These are phyloP conservation scores for Pleurotus pulmonarius DNA, from an alignment of 768 basidiomycete species.

Conservation along the genomic window DNA sequence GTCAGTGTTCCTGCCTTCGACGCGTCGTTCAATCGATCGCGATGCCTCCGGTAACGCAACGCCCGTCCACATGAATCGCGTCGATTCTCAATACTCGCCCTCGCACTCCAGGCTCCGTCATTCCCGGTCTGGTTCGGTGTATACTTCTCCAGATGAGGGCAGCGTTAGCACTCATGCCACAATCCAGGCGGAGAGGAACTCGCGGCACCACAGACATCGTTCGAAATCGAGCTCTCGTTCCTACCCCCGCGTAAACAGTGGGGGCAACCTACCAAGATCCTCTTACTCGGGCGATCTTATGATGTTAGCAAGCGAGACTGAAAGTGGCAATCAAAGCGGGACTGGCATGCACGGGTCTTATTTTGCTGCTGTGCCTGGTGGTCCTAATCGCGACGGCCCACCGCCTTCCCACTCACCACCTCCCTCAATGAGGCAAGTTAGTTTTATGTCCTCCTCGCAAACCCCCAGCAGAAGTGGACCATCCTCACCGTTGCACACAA, in stretches of 20 bases:
- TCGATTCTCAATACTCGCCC: not conserved
- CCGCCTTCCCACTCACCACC: not conserved
- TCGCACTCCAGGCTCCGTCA: not conserved
- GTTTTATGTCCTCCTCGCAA: not conserved
- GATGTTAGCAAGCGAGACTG: not conserved
- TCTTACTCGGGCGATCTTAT: not conserved
- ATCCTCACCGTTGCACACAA: constrained; percentile 5
- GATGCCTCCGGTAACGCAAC: not conserved
- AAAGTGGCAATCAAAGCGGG: not conserved
- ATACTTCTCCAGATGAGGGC: constrained; percentile 1
- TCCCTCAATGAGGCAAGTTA: constrained; percentile 1
- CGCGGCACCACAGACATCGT: not conserved
- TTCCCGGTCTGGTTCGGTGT: constrained; percentile 3
- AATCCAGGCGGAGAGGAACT: constrained; percentile 2
- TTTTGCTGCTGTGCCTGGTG: too few relatives aligned
- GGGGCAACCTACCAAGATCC: not conserved
- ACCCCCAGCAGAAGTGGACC: not conserved
- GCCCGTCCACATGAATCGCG: not conserved
- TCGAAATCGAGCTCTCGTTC: not conserved
- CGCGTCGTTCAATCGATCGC: constrained; percentile 10
- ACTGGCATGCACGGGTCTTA: too few relatives aligned
- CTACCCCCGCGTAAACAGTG: not conserved
- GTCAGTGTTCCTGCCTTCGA: constrained; percentile 31
- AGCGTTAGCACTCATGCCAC: not conserved
- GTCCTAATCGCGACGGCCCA: not conserved